Evolutionary conservation across 306 rosid genomes (phyloP).

Genomic region (Gynostemma pentaphyllum): DNA sequence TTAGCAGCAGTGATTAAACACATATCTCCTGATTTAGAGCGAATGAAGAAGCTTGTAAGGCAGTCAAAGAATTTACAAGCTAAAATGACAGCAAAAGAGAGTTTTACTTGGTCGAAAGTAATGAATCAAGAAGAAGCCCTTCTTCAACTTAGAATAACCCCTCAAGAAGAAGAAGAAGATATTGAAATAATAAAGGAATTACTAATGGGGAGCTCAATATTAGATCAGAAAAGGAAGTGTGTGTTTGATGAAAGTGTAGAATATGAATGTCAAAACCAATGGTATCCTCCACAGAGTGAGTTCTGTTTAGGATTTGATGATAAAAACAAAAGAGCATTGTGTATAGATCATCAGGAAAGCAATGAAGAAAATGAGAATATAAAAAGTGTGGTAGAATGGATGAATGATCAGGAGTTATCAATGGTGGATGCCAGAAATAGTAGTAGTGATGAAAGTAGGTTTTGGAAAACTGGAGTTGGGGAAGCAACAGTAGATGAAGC

Average conservation of each 20-base stretch:
- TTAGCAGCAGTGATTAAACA: constrained; percentile 46
- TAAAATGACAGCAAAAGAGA: constrained; percentile 52
- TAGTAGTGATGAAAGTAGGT: no score
- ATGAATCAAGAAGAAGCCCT: constrained; percentile 44
- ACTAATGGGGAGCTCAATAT: neutral
- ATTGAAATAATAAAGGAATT: neutral
- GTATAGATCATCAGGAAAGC: no score
- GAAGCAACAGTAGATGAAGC: constrained; percentile 12
- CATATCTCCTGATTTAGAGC: constrained; percentile 37
- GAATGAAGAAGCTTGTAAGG: constrained; percentile 30
- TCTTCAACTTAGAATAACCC: constrained; percentile 13
- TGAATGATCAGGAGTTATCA: constrained; percentile 26
- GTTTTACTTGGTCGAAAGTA: constrained; percentile 41
- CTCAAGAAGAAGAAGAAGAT: neutral
- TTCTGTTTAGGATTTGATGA: neutral
- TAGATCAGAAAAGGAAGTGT: neutral
- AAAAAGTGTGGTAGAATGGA: constrained; percentile 29
- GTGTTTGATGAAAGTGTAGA: neutral
- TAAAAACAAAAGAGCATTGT: neutral
- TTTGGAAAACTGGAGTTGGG: no score
- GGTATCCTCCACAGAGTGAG: no score
- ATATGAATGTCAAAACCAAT: no score
- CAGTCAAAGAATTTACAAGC: constrained; percentile 47
- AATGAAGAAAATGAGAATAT: constrained; percentile 1
- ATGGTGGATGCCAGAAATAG: constrained; percentile 10